Evolutionary conservation across 1,139 yeast species (phyloP).

Genomic region (Candida sp.): DNA sequence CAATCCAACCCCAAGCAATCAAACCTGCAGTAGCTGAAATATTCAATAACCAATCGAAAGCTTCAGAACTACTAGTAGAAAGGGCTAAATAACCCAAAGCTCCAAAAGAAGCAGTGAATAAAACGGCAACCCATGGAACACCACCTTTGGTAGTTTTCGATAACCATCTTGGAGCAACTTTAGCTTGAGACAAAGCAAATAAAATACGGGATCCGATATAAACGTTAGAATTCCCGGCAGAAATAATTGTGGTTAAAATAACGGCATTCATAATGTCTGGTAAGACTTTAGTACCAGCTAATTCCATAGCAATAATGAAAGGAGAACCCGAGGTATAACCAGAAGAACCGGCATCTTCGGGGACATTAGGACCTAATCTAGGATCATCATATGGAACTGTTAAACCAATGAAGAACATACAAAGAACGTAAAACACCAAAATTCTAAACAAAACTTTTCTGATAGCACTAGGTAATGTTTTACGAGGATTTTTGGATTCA

Average conservation of each 20-base stretch:
- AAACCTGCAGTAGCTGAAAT: constrained; percentile 77
- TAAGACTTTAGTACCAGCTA: constrained; percentile 66
- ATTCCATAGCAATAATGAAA: constrained; percentile 54
- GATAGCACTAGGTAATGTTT: constrained; percentile 81
- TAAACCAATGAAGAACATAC: constrained; percentile 78
- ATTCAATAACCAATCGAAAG: constrained; percentile 82
- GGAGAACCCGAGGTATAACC: constrained; percentile 47
- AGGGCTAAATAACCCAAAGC: constrained; percentile 67
- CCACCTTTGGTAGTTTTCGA: constrained; percentile 54
- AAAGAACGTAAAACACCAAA: constrained; percentile 72
- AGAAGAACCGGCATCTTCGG: constrained; percentile 8
- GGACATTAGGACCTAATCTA: constrained; percentile 14
- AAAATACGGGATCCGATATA: constrained; percentile 76
- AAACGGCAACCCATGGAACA: constrained; percentile 63
- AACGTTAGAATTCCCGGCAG: constrained; percentile 82
- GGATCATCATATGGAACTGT: constrained; percentile 78
- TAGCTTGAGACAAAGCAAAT: constrained; percentile 60
- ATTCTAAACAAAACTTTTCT: constrained; percentile 81
- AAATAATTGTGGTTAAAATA: constrained; percentile 61
- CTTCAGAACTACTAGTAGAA: constrained; percentile 58
- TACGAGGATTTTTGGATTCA: constrained; percentile 80
- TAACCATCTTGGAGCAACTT: constrained; percentile 59
- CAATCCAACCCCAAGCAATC: constrained; percentile 71
- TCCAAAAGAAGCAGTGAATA: constrained; percentile 59
- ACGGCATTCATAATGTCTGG: constrained; percentile 78